These are phyloP conservation scores for Naganishia cerealis DNA, from an alignment of 1,284 basidiomycete genomes.

Conservation along the genomic window DNA sequence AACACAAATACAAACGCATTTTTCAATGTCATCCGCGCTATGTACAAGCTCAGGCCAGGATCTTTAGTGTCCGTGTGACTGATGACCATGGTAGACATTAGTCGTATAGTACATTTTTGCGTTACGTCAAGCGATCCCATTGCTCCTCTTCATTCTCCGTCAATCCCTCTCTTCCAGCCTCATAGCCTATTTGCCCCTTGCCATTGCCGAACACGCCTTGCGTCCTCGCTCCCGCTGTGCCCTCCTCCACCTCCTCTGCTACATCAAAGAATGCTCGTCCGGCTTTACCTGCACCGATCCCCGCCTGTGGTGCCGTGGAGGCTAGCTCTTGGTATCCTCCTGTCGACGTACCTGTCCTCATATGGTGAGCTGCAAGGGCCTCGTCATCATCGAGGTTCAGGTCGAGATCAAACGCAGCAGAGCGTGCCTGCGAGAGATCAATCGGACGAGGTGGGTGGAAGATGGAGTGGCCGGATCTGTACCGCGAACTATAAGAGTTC, in stretches of 20 bases:
- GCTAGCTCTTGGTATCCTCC: slow-evolving; percentile 16
- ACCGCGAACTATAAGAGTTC: background rate
- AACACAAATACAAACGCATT: background rate
- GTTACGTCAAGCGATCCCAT: slow-evolving; percentile 42
- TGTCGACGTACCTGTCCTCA: slow-evolving; percentile 28
- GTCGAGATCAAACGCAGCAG: slow-evolving; percentile 58
- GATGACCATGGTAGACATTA: background rate
- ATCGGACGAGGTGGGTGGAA: slow-evolving; percentile 88
- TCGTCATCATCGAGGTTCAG: slow-evolving; percentile 66
- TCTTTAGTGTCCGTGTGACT: background rate
- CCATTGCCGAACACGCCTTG: slow-evolving; percentile 29
- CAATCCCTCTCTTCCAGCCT: slow-evolving; percentile 44
- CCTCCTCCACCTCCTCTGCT: slow-evolving; percentile 32
- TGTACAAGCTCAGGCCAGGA: background rate
- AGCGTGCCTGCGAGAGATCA: slow-evolving; percentile 65
- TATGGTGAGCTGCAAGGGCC: slow-evolving; percentile 46
- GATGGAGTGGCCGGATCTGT: slow-evolving; percentile 87
- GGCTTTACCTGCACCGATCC: slow-evolving; percentile 35
- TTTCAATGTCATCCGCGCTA: background rate
- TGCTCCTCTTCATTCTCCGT: slow-evolving; percentile 48
- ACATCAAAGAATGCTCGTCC: slow-evolving; percentile 43
- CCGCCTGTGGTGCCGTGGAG: slow-evolving; percentile 35
- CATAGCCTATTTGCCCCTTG: slow-evolving; percentile 37
- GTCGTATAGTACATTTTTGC: background rate
- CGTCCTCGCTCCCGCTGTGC: slow-evolving; percentile 3